These are phyloP conservation scores for Globisporangium viniferum DNA, from an alignment of 352 stramenopile species.

Conservation along the genomic window DNA sequence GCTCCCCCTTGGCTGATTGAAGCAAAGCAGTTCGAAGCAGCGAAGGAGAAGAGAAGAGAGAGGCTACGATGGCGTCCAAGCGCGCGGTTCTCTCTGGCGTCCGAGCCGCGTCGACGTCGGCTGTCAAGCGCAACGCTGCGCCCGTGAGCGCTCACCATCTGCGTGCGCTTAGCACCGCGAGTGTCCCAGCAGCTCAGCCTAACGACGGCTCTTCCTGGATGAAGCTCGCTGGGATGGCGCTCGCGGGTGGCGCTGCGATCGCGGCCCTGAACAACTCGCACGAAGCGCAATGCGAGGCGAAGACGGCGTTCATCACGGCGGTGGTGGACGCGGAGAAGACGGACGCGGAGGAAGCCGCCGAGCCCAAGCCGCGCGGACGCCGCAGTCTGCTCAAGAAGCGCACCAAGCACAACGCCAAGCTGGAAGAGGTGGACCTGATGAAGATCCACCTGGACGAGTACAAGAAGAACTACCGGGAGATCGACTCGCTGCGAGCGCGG, in stretches of 20 bases:
- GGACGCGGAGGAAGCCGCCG: slow-evolving; percentile 2
- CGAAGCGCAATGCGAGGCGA: slow-evolving; percentile 6
- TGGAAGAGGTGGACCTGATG: slow-evolving; percentile 62
- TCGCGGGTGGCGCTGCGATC: slow-evolving; percentile 6
- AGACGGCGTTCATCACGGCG: slow-evolving; percentile 11
- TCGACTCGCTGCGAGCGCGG: slow-evolving; percentile 39
- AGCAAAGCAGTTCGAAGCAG: slow-evolving; percentile 5
- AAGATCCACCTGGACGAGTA: slow-evolving; percentile 72
- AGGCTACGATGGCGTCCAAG: neutral
- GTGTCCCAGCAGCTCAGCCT: neutral
- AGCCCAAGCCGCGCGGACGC: slow-evolving; percentile 23
- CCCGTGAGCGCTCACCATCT: neutral
- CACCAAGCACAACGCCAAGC: slow-evolving; percentile 54
- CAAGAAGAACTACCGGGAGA: slow-evolving; percentile 30
- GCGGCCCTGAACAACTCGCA: neutral
- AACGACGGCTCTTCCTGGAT: neutral
- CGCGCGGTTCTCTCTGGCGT: slow-evolving; percentile 3
- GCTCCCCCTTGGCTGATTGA: neutral
- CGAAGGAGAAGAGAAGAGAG: neutral
- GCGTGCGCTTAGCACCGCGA: neutral
- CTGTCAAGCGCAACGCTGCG: neutral
- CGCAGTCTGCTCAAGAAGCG: slow-evolving; percentile 59
- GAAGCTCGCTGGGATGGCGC: slow-evolving; percentile 10
- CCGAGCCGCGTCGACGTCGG: slow-evolving; percentile 1
- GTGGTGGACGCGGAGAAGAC: slow-evolving; percentile 14